Evolutionary conservation across 2,329 filamentous ascomycete genomes (phyloP).

Genomic region (Madurella fahalii): DNA sequence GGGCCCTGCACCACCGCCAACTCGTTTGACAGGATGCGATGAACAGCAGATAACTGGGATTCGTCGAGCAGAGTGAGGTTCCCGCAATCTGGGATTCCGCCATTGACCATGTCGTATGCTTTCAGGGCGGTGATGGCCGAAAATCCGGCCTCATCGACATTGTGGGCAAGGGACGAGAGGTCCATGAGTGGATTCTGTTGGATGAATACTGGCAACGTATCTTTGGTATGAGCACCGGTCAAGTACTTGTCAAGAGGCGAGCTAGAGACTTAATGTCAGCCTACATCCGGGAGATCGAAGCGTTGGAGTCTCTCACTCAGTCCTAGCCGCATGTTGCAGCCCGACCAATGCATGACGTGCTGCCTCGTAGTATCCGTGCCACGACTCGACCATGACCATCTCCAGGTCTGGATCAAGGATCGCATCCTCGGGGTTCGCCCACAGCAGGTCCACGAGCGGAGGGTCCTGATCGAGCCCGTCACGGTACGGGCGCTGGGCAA

Average conservation of each 20-base stretch:
- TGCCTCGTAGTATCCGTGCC: slow-evolving; percentile 72
- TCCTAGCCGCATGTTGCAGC: slow-evolving; percentile 56
- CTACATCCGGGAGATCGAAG: neutral
- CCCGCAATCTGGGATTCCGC: slow-evolving; percentile 23
- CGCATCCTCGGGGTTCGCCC: slow-evolving; percentile 56
- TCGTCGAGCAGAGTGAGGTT: slow-evolving; percentile 52
- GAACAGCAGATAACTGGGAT: slow-evolving; percentile 66
- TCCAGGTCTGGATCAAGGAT: slow-evolving; percentile 64
- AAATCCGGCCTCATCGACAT: slow-evolving; percentile 18
- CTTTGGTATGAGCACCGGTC: slow-evolving; percentile 41
- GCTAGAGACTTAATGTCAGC: slow-evolving; percentile 26
- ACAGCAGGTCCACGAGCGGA: slow-evolving; percentile 72
- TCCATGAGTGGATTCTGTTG: slow-evolving; percentile 30
- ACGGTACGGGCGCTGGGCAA: slow-evolving; percentile 65
- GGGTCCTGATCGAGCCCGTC: slow-evolving; percentile 60
- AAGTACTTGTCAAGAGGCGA: slow-evolving; percentile 63
- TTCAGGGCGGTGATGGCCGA: slow-evolving; percentile 12
- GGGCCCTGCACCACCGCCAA: slow-evolving; percentile 80
- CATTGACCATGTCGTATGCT: slow-evolving; percentile 20
- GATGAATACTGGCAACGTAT: slow-evolving; percentile 32
- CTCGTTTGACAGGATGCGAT: slow-evolving; percentile 65
- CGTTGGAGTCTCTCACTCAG: slow-evolving; percentile 40
- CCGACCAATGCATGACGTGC: slow-evolving; percentile 67
- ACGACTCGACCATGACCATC: slow-evolving; percentile 75
- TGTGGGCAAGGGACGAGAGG: slow-evolving; percentile 32